phyloP scores from a whole-genome alignment of 108 stramenopile genomes.

The Skeletonema menzelii region DNA sequence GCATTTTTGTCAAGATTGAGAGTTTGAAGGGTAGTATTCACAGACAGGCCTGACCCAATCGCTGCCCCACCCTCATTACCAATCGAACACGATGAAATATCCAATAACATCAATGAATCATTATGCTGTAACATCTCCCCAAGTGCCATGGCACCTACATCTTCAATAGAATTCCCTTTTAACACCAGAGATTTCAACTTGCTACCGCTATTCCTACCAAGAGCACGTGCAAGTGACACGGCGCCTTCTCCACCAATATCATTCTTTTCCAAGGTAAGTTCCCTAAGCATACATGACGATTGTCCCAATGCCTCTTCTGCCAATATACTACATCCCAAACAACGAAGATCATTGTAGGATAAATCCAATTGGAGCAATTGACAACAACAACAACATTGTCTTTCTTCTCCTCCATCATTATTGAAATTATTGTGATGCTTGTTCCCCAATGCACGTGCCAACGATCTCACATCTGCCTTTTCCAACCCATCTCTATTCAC shows the following conservation, averaged over 20 bases:
- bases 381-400: no score
- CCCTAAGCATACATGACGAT: background rate
- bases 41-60: constrained; percentile 2
- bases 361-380: constrained; percentile 14
- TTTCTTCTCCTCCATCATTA: no score
- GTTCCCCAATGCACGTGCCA: background rate
- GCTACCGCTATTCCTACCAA: background rate
- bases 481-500: background rate
- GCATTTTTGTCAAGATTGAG: constrained; percentile 13
- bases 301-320: background rate
- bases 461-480: constrained; percentile 8
- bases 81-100: constrained; percentile 15
- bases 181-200: background rate
- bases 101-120: background rate
- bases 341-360: constrained; percentile 19
- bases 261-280: constrained; percentile 24
- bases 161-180: constrained; percentile 1
- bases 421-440: no score
- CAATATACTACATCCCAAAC: constrained; percentile 9
- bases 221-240: constrained; percentile 4
- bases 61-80: constrained; percentile 7
- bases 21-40: constrained; percentile 2
- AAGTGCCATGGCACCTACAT: constrained; percentile 14
- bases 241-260: constrained; percentile 2
- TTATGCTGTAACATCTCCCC: constrained; percentile 8